Conservation (phyloP, 441 rosid species). For the Corymbia calophylla region DNA sequence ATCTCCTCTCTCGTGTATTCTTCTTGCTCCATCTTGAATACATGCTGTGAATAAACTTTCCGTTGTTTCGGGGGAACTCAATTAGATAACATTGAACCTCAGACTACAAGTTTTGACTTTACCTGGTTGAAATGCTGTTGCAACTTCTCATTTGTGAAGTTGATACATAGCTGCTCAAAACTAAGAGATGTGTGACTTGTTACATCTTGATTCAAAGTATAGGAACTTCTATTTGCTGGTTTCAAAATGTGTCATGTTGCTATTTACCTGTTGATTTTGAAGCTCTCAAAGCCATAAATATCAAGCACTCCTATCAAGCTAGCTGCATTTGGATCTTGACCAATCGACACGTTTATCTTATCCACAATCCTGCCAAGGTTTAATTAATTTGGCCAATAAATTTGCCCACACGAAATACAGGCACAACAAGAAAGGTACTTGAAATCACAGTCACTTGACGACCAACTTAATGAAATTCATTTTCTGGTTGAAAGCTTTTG, state of each 20-base stretch:
- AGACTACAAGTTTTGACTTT: not conserved
- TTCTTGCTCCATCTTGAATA: conserved; percentile 55
- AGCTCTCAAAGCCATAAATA: conserved; percentile 52
- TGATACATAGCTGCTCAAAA: conserved; percentile 53
- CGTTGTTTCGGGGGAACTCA: not conserved
- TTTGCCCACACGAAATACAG: not conserved
- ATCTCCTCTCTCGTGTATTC: conserved; percentile 53
- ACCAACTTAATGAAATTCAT: not conserved
- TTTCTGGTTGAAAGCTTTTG: not conserved
- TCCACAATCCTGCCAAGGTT: conserved; percentile 39
- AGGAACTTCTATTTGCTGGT: not conserved
- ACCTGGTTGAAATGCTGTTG: conserved; percentile 57
- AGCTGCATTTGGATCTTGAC: conserved; percentile 40
- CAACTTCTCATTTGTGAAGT: conserved; percentile 49
- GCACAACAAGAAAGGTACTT: not conserved
- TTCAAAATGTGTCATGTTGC: not conserved
- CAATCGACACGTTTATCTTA: conserved; percentile 44
- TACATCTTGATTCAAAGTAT: not conserved
- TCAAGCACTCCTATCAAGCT: conserved; percentile 48
- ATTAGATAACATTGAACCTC: not conserved
- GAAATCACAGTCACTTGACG: not conserved
- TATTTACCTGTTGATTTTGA: conserved; percentile 41
- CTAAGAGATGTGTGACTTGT: conserved; percentile 17
- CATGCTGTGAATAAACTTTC: conserved; percentile 31
- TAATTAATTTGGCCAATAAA: not conserved